Base-by-base conservation (phyloP, 345 rosid genomes). In the Rhodamnia argentea region DNA sequence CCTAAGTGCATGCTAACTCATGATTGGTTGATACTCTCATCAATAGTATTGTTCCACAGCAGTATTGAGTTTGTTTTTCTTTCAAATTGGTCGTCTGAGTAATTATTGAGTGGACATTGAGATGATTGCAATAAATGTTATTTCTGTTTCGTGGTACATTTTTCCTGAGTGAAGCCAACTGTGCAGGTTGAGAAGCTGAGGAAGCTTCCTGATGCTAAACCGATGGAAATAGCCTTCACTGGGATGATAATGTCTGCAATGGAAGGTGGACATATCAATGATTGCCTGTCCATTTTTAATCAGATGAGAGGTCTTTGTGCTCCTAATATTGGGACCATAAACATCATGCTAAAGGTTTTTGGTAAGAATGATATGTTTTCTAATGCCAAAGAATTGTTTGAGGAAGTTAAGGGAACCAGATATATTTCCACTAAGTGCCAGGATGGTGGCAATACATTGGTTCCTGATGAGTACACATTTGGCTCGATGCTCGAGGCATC, bases 401-500 rank as follows among this genome's bases (percentile, higher is more conserved):
- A 95, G 90, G 94, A 93, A 85, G 86, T 90, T 84, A 88, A 85
- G 83, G 90, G 83, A 87, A 87, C 85, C 85, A 60, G 74, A 64
- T 26, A 9, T 40, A 37, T 24, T 83, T 85, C 88, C 86, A 84
- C 62, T 58, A 84, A 37, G 26, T 86, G 85, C 51, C 56, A 55
- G 56, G 40, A 50, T 78, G 56, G 57, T 37, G 56, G 47, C 76
- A 84, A 87, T 85, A 3, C 85, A 55, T 87, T 93, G 60, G 86
- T 87, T 53, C 96, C 98, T 52, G 93, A 97, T 86, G 91, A 88
- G 88, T 97, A 90, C 90, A 96, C 99, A 3, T 96, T 91, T 87
- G 91, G 93, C 84, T 88, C 92, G 58, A 96, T 97, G 99, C 98
- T 97, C 53, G 96, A 93, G 91, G 96, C 96, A 89, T 95, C 98